Evolutionary conservation across 306 rosid genomes (phyloP), one percentile per base, ranked within the genome.

Genomic region (Acacia melanoxylon): DNA sequence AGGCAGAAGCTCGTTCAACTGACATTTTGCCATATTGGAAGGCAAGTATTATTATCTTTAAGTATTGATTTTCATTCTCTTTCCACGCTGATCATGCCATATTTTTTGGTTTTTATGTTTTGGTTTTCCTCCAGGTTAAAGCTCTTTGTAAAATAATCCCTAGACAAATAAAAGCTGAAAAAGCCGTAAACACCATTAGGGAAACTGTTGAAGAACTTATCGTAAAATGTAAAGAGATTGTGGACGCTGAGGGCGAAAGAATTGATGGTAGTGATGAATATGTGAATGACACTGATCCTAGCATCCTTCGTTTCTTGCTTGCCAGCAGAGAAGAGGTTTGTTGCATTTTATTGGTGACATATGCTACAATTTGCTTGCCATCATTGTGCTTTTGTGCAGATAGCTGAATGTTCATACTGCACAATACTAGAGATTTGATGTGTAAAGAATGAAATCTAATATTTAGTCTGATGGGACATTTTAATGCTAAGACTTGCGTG

Each of bases 1-100:
- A 93, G 90, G 97, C 98, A 8, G 98, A 95, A 87, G 97, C 95
- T 84, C 98, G 93, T 19, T 92, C 99, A 27, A 95, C 97, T 29
- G 98, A 95, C 76, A 76, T 95, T 75, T 92, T 95, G 76, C 99
- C 99, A 15, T 93, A 95, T 86, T 95, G 96, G 99, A 93, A 95
- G 97, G 99, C 84, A 81, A 33, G 83, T 78, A 15, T 81, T 78
- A 49, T 62, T 25, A 25, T 74, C n/a, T 41, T 22, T 40, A 40
- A 25, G 29, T 80, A 78, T 13, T 79, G 58, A 58, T 40, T 13
- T 72, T 75, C 31, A 67, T 40, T 52, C 37, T 52, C 48, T 49
- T 72, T 78, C 46, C 44, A 61, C 20, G 35, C 68, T 31, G 65
- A 19, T 75, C 46, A 44, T 76, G 66, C 63, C 54, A 37, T 78